Conservation (phyloP, 139 green algal species). For the Auxenochlorella pyrenoidosa region DNA sequence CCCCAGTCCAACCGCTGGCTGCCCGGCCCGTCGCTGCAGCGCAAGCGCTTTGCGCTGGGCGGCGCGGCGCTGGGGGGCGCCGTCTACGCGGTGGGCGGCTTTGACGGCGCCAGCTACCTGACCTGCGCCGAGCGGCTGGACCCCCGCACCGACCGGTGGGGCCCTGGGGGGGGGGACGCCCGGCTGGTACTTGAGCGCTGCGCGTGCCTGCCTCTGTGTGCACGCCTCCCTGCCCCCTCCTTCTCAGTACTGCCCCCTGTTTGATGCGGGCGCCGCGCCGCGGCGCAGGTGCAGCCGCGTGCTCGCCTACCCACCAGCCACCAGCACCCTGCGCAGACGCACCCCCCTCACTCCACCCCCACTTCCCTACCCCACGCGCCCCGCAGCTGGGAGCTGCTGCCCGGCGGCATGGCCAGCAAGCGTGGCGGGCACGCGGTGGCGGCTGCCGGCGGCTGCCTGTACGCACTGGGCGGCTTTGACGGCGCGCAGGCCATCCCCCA, state of each 20-base stretch:
- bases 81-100: slow-evolving; percentile 49
- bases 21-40: slow-evolving; percentile 24
- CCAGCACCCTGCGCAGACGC: no score
- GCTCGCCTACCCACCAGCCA: no score
- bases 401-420: slow-evolving; percentile 22
- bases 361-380: no score
- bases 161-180: no score
- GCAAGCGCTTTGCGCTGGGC: slow-evolving; percentile 43
- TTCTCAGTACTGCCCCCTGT: no score
- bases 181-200: no score
- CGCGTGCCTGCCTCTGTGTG: no score
- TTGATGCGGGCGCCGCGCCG: no score
- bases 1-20: slow-evolving; percentile 39
- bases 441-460: slow-evolving; percentile 25
- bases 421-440: slow-evolving; percentile 41
- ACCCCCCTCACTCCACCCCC: no score
- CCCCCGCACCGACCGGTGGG: slow-evolving; percentile 39
- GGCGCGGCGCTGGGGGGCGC: slow-evolving; percentile 28
- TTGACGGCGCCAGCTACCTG: slow-evolving; percentile 42
- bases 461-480: slow-evolving; percentile 48
- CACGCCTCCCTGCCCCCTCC: no score
- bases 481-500: slow-evolving; percentile 28
- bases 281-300: no score
- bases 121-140: slow-evolving; percentile 37
- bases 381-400: slow-evolving; percentile 31